Evolutionary conservation across 176 grass and related monocot species (phyloP).

Genomic region (Musa itinerans): DNA sequence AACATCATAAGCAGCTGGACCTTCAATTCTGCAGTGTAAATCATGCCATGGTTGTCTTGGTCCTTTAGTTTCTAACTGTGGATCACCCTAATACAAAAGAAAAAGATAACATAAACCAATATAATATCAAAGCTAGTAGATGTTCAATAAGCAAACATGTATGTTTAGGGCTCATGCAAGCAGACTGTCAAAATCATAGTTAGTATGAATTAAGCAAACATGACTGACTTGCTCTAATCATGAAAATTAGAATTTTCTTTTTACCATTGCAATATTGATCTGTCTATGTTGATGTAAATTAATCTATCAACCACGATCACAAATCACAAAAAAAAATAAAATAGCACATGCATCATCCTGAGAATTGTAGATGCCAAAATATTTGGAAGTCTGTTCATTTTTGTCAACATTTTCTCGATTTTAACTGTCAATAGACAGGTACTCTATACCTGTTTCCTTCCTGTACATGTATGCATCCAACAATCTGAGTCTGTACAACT

Average conservation of each 20-base stretch:
- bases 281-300: not conserved
- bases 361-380: not conserved
- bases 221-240: not conserved
- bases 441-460: not conserved
- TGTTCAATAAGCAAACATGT: not conserved
- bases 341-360: not conserved
- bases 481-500: not conserved
- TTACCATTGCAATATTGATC: not conserved
- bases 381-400: not conserved
- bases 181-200: not conserved
- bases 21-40: slow-evolving; percentile 86
- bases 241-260: not conserved
- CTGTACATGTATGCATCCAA: not conserved
- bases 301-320: not conserved
- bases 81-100: slow-evolving; percentile 9
- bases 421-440: not conserved
- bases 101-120: not conserved
- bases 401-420: not conserved
- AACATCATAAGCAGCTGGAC: slow-evolving; percentile 86
- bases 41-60: slow-evolving; percentile 99
- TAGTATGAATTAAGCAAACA: not conserved
- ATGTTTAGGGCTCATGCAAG: not conserved
- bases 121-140: not conserved
- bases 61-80: slow-evolving; percentile 51
- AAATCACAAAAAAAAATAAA: not conserved